Base-by-base conservation (phyloP, 768 basidiomycete species). In the Suillus paluster region DNA sequence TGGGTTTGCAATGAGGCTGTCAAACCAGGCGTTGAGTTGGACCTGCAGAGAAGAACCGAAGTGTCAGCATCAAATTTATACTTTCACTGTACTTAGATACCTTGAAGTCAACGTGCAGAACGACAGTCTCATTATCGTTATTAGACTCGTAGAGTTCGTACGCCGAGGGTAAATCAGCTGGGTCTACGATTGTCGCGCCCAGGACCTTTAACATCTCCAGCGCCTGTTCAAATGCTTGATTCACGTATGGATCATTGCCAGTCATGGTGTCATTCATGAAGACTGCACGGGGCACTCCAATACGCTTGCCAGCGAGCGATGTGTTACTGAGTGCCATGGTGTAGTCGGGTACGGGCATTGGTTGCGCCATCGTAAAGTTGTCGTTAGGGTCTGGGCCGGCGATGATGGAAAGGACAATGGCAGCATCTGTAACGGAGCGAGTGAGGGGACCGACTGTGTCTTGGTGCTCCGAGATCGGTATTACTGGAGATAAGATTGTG, bases 361-460 rank as follows among this genome's bases (percentile, higher is more conserved):
- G 88, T 66, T 86, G 86, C 2, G 78, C 78, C 2, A 83, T 71
- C 1, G 85, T 86, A 60, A 79, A 82, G 62, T 83, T 81, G 69
- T 87, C 86, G 30, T 83, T 81, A 5, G 80, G 77, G 60, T 86
- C 86, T 34, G 73, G 75, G 1, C 85, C 86, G 0, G 85, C 84
- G 46, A 88, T 86, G 52, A 83, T 69, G 17, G 81, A 81, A 14
- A 88, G 77, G 3, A 87, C 79, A 33, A 82, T 79, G 0, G 86
- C 86, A 0, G 83, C 85, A 61, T 88, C 87, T 1, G 82, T 70
- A 27, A 87, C 62, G 3, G 83, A 82, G 8, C 86, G 79, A 4
- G 82, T 71, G 63, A 88, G 80, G 0, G 86, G 86, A 0, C 86
- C 87, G 1, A 87, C 79, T 3, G 85, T 83, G 64, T 88, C 87